Percentiles rank a stretch among this genome's conserved stretches.
Evolutionary conservation across 2,329 filamentous ascomycete species (phyloP).

Genomic region (Penicillium sp.): DNA sequence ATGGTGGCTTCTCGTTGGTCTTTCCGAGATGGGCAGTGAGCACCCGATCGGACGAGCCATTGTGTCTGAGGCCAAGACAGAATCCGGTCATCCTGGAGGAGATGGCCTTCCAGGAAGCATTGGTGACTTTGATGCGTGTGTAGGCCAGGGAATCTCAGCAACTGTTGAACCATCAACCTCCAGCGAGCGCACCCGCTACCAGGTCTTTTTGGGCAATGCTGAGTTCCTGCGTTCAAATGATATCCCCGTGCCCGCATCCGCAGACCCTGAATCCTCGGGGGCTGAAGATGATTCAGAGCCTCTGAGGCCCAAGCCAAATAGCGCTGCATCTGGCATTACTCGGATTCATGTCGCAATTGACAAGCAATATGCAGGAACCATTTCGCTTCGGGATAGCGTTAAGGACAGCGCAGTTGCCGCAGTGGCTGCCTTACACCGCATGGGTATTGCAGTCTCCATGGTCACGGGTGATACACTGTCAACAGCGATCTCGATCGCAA

Average conservation of each 20-base stretch:
- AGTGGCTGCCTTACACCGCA: slow-evolving; percentile 75
- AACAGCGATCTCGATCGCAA: slow-evolving; percentile 80
- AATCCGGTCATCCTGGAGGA: slow-evolving; percentile 71
- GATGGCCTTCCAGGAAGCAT: slow-evolving; percentile 77
- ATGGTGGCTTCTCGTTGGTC: slow-evolving; percentile 94
- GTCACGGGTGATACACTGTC: slow-evolving; percentile 89
- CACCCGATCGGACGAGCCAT: slow-evolving; percentile 95
- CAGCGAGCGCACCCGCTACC: slow-evolving; percentile 69
- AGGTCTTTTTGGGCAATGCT: slow-evolving; percentile 80
- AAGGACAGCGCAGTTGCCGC: slow-evolving; percentile 82
- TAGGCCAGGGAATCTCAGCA: slow-evolving; percentile 83
- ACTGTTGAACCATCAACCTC: slow-evolving; percentile 72
- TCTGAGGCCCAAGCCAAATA: slow-evolving; percentile 33
- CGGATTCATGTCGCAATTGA: slow-evolving; percentile 91
- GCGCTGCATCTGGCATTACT: slow-evolving; percentile 67
- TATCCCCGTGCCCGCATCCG: slow-evolving; percentile 51
- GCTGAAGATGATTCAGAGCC: slow-evolving; percentile 23
- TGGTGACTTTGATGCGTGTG: slow-evolving; percentile 77
- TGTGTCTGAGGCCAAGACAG: slow-evolving; percentile 68
- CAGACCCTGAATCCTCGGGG: slow-evolving; percentile 36
- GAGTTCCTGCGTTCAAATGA: slow-evolving; percentile 70
- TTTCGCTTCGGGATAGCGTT: slow-evolving; percentile 85
- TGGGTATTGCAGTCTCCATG: slow-evolving; percentile 85
- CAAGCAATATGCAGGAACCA: slow-evolving; percentile 72
- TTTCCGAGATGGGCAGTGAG: slow-evolving; percentile 94